Evolutionary conservation across 257 asterid species (phyloP), one percentile per base, ranked within the genome.

Genomic region (Nicotiana paniculata): DNA sequence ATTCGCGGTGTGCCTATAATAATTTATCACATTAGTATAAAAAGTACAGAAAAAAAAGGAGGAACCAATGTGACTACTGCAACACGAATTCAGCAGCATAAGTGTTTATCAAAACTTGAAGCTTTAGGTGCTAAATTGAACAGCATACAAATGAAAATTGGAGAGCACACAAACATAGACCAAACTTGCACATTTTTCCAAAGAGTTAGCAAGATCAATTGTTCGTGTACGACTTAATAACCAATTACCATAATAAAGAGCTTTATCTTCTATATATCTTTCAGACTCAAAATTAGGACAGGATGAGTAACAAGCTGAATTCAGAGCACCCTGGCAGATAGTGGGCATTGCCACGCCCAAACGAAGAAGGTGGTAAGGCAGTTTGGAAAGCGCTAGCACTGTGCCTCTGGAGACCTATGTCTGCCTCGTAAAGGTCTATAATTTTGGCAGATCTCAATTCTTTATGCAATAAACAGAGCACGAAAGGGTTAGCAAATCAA

Each of bases 1-100:
- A 95, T 86, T 95, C 99, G 1, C 98, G 94, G 83, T 90, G 92
- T 83, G 98, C 99, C 99, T 95, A 90, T 83, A 79, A 69, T 57
- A 79, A 81, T n/a, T 58, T 1, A 53, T 67, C 75, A 51, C 62
- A 26, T 17, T 10, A 69, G 28, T 32, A 43, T 54, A n/a, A 7
- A 4, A 18, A 59, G 55, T 30, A 54, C 35, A 69, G 21, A 51
- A 13, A 4, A 64, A 12, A 84, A 12, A 9, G 28, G 65, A 16
- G 35, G 11, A 43, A 63, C 13, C 17, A 62, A 15, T 4, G 1
- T 5, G 80, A n/a, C 32, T 21, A 24, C 79, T 46, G 6, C 39
- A 48, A 43, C 35, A 39, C n/a, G 13, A 68, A 69, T 69, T 69
- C 55, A 37, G 0, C 59, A 43, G 2, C 6, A 74, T 5, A 24